Evolutionary conservation across 768 basidiomycete genomes (phyloP), one percentile per base, ranked within the genome.

Genomic region (Suillus clintonianus): DNA sequence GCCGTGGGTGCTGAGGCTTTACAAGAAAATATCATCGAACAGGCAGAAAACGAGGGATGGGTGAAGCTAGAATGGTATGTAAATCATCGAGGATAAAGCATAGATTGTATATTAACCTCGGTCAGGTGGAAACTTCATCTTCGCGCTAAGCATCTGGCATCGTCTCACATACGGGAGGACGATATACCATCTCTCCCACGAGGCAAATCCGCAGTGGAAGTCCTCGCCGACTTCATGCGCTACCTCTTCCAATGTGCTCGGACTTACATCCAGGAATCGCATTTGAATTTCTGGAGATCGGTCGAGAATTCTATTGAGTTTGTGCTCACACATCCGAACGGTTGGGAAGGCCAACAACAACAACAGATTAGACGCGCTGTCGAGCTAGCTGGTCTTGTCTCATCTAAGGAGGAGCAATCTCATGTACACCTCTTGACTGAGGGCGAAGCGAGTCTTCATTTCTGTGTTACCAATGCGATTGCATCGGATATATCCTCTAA

Each of bases 1-100:
- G 84, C 83, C 0, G 71, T 79, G 5, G 84, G 84, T 0, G 82
- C 81, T 1, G 83, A 83, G 62, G 77, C 82, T 0, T n/a, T 67
- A 14, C 71, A 76, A 17, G 74, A 77, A 32, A 71, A 74, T 11
- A 68, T 78, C 32, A 68, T 78, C 22, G 78, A 78, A 4, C 64
- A 71, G 53, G 82, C 81, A 1, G 78, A 79, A 47, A 78, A 81
- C 1, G 74, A 77, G 58, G 55, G 62, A 14, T 72, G 67, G 80
- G 59, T 63, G 19, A 84, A 78, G 65, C 74, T 78, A 0, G 79
- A 81, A 69, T 80, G 80, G 81, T 80, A 36, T 62, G 67, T 45
- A n/a, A 19, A 30, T 61, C 9, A 5, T 42, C 7, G 27, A n/a
- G 9, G 32, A n/a, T 14, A 56, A 36, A 9, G 8, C 7, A 13